Base-by-base conservation (phyloP, 257 asterid species). In the Asclepias syriaca region DNA sequence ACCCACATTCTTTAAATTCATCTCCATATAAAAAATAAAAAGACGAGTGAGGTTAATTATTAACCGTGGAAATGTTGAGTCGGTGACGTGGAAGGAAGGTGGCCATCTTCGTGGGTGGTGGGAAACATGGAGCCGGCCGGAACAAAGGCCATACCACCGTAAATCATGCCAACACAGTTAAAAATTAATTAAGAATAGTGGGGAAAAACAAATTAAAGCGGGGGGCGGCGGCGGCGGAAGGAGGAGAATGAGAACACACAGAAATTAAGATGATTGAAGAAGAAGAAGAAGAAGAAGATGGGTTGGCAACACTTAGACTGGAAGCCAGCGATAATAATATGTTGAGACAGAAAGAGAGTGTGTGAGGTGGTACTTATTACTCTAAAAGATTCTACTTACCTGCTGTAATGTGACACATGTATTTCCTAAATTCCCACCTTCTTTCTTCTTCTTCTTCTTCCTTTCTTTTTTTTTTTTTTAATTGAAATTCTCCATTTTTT, bases 241-340 rank as follows among this genome's bases (percentile, higher is more conserved):
- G 5, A 34, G 5, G 39, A 34, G 39, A 3, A 34, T 34, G 39
- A 34, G 39, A 34, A 34, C 39, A 34, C 39, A 34, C 5, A 34
- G 39, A 34, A 34, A 34, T 29, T 29, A 29, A 29, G 34, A 29
- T 29, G 34, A 29, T 29, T 29, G 39, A 43, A 43, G 48, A 43
- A 43, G 53, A 65, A 55, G 19, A 39, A 61, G 34, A 46, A 66
- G 61, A 69, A 51, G 81, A 74, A 78, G 79, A 78, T 81, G 83
- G 91, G 88, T 81, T 81, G 89, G 85, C 90, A 78, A 83, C 89
- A 82, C 83, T 3, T 3, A 34, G 39, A 3, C 39, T 82, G 90
- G 81, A 83, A 78, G 87, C 80, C 96, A 91, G 97, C 96, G 96
- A 86, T 77, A 77, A 75, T 77, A 77, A 75, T 77, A 80, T 82